Conservation (phyloP, 1,284 basidiomycete genomes). For the Trametes hirsuta region DNA sequence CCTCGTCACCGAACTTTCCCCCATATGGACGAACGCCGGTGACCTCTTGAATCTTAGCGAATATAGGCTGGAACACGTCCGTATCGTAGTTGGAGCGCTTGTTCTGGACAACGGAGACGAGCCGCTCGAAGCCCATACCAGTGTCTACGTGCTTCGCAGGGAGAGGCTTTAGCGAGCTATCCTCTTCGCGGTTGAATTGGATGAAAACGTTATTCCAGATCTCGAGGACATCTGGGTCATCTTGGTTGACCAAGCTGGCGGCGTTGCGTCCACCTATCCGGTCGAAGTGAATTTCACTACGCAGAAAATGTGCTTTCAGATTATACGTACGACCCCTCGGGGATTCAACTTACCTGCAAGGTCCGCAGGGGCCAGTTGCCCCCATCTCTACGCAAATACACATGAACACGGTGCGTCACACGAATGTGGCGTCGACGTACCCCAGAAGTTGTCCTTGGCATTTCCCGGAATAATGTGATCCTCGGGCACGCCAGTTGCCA, state of each 20-base stretch:
- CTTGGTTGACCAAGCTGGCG: conserved; percentile 89
- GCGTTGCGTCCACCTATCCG: conserved; percentile 95
- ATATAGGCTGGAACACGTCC: conserved; percentile 92
- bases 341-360: conserved; percentile 69
- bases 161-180: conserved; percentile 79
- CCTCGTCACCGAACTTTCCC: conserved; percentile 93
- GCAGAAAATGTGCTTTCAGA: not conserved
- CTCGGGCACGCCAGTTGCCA: conserved; percentile 84
- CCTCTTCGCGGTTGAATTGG: conserved; percentile 95
- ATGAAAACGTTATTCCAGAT: conserved; percentile 99
- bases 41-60: conserved; percentile 85
- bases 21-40: conserved; percentile 88
- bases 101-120: conserved; percentile 93
- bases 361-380: conserved; percentile 95
- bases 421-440: conserved; percentile 48
- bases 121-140: conserved; percentile 98
- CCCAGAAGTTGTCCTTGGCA: conserved; percentile 99
- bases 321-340: not conserved
- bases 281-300: conserved; percentile 94
- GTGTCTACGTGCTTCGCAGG: conserved; percentile 98
- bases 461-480: conserved; percentile 93
- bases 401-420: not conserved
- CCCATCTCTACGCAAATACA: conserved; percentile 82
- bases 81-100: conserved; percentile 97
- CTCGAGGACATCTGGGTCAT: conserved; percentile 96